phyloP scores from a whole-genome alignment of 179 eudicot genomes.

The Beta corolliflora region DNA sequence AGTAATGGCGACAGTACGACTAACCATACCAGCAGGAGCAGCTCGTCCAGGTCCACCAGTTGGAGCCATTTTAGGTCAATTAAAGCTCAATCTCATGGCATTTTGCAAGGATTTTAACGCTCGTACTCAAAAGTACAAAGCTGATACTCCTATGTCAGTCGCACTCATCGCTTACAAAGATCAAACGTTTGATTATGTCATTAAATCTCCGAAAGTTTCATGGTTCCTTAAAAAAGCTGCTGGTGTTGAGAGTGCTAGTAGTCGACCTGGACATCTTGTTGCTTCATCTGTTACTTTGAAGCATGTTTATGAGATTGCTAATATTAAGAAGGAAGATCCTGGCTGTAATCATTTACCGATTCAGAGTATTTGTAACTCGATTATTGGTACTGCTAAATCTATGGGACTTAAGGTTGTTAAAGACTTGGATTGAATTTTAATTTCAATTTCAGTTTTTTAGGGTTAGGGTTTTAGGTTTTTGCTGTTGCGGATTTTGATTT shows the following conservation, averaged over 20 bases:
- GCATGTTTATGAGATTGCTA: conserved; percentile 88
- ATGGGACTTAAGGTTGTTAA: conserved; percentile 75
- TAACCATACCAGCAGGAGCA: conserved; percentile 81
- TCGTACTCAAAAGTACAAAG: conserved; percentile 80
- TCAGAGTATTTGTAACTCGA: conserved; percentile 70
- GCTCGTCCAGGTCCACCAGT: conserved; percentile 87
- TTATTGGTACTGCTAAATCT: conserved; percentile 79
- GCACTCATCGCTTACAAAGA: conserved; percentile 78
- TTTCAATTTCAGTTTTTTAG: neutral
- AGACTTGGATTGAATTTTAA: conserved; percentile 19
- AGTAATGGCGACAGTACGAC: conserved; percentile 76
- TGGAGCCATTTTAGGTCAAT: conserved; percentile 82
- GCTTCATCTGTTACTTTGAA: conserved; percentile 58
- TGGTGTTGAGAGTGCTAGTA: conserved; percentile 68
- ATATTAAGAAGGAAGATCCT: conserved; percentile 82
- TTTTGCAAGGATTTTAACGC: conserved; percentile 98
- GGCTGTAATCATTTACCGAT: conserved; percentile 57
- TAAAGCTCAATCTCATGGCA: conserved; percentile 82
- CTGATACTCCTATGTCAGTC: conserved; percentile 81
- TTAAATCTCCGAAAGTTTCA: conserved; percentile 72
- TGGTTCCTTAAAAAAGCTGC: conserved; percentile 93
- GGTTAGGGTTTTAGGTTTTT: neutral
- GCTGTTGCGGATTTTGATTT: too few relatives aligned
- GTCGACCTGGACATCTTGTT: conserved; percentile 65
- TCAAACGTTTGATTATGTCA: conserved; percentile 76